A percentile compares a stretch with the other conserved stretches of the same genome.
These are phyloP conservation scores for Neonectria punicea DNA, from an alignment of 2,329 filamentous ascomycete genomes.

Conservation along the genomic window DNA sequence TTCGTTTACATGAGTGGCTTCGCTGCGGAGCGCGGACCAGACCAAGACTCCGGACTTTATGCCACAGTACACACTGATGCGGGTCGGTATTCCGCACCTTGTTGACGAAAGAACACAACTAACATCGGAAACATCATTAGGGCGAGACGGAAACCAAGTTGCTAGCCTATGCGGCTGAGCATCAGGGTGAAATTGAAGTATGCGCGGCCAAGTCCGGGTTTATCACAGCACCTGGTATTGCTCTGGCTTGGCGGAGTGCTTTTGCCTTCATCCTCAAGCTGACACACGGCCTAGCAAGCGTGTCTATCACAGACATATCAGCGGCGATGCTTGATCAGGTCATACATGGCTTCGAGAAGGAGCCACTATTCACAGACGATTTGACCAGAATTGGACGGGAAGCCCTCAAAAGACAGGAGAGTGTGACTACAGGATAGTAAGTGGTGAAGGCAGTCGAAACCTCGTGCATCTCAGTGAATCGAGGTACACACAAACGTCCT, in stretches of 20 bases:
- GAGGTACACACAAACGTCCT: background rate
- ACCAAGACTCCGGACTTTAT: slow-evolving; percentile 52
- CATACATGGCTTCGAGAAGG: slow-evolving; percentile 57
- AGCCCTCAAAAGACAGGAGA: background rate
- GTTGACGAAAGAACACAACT: background rate
- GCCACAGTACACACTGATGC: slow-evolving; percentile 55
- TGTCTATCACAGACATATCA: slow-evolving; percentile 51
- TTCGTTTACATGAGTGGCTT: slow-evolving; percentile 63
- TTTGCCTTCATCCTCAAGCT: slow-evolving; percentile 20
- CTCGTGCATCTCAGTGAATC: background rate
- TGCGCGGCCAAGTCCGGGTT: background rate
- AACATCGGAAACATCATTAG: slow-evolving; percentile 40
- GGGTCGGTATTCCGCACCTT: slow-evolving; percentile 50
- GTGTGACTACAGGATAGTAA: background rate
- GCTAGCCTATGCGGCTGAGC: background rate
- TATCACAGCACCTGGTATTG: background rate
- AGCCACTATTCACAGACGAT: slow-evolving; percentile 56
- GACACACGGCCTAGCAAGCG: slow-evolving; percentile 45
- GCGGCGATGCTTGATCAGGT: slow-evolving; percentile 57
- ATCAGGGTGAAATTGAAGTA: background rate
- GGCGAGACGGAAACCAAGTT: slow-evolving; percentile 56
- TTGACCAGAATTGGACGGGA: slow-evolving; percentile 49
- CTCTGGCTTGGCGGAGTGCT: background rate
- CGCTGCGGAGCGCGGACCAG: slow-evolving; percentile 56
- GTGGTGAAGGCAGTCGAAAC: background rate